Evolutionary conservation across 192 early-diverging fungal species (phyloP).

Genomic region (Entrophospora sp.): DNA sequence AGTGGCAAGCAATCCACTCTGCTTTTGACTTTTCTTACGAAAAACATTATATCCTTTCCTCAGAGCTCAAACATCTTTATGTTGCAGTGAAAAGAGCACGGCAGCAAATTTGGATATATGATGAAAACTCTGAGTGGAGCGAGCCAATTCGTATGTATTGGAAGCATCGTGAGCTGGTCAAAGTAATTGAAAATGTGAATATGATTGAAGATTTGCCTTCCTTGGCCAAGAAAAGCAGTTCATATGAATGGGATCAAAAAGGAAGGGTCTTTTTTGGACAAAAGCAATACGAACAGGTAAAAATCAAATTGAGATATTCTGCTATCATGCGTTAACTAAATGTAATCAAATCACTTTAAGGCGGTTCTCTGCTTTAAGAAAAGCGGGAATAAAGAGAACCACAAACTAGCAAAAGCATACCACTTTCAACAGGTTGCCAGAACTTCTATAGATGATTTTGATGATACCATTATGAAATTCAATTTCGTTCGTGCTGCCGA

Average conservation of each 20-base stretch:
- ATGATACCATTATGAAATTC: not conserved
- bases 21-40: not conserved
- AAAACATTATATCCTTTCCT: slow-evolving; percentile 7
- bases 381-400: not conserved
- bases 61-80: slow-evolving; percentile 7
- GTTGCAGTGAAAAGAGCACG: slow-evolving; percentile 10
- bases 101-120: slow-evolving; percentile 9
- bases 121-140: not conserved
- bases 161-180: not conserved
- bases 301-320: not conserved
- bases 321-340: not conserved
- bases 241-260: slow-evolving; percentile 2
- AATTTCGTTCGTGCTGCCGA: not conserved
- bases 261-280: slow-evolving; percentile 1
- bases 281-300: slow-evolving; percentile 8
- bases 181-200: not conserved
- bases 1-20: slow-evolving; percentile 9
- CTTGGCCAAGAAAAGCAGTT: slow-evolving; percentile 8
- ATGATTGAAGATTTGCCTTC: not conserved
- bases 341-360: not conserved
- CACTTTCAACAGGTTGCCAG: not conserved
- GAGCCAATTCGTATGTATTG: not conserved
- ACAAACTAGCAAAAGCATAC: slow-evolving; percentile 2
- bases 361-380: slow-evolving; percentile 17
- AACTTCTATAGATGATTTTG: not conserved